Conservation (phyloP, 1,284 basidiomycete species). For the Anthracocystis walkeri region DNA sequence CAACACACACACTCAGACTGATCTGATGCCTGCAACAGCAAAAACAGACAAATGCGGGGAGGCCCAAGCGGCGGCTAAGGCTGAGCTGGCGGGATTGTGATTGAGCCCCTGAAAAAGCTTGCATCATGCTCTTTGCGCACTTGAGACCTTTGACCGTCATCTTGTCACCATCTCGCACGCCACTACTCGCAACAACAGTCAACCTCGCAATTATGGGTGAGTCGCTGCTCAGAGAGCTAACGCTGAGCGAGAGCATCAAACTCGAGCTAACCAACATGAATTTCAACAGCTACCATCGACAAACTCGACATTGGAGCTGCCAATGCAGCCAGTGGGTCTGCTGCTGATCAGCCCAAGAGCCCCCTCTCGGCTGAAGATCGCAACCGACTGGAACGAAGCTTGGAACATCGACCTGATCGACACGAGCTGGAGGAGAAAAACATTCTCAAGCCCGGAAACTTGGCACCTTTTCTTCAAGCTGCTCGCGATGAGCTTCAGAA, state of each 20-base stretch:
- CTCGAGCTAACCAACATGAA: background rate
- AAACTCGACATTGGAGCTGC: conserved; percentile 30
- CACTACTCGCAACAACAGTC: background rate
- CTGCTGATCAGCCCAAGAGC: conserved; percentile 14
- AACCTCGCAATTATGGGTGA: conserved; percentile 4
- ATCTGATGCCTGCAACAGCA: background rate
- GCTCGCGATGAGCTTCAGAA: conserved; percentile 55
- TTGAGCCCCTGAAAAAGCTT: conserved; percentile 5
- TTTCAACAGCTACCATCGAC: conserved; percentile 6
- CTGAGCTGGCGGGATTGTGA: no score
- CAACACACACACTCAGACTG: conserved; percentile 3
- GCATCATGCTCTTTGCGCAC: background rate
- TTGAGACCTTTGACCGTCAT: background rate
- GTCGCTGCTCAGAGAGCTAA: background rate
- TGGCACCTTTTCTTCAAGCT: conserved; percentile 59
- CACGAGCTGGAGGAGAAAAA: conserved; percentile 73
- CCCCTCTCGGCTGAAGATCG: conserved; percentile 31
- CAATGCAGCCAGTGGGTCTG: conserved; percentile 16
- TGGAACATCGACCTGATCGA: conserved; percentile 75
- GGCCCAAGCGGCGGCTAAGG: conserved; percentile 6
- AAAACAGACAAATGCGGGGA: background rate
- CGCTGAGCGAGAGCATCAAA: background rate
- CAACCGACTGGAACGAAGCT: conserved; percentile 74
- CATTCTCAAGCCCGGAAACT: conserved; percentile 43
- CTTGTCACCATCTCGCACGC: background rate